A percentile compares a stretch with the other conserved stretches of the same genome.
These are phyloP conservation scores for Xylaria acuta DNA, from an alignment of 495 filamentous ascomycete genomes.

Conservation along the genomic window DNA sequence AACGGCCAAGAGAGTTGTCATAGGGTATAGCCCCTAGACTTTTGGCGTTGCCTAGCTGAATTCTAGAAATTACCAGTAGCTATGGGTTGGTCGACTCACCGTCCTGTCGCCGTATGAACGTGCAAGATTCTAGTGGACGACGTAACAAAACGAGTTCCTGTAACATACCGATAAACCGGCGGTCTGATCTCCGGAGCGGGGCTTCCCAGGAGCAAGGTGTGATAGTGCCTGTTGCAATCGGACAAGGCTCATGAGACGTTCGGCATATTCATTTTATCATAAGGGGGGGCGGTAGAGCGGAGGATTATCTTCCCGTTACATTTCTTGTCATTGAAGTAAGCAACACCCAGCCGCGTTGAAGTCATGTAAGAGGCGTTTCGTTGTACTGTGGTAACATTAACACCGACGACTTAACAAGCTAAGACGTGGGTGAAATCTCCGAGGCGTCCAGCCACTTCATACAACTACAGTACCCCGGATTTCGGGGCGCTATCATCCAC, in stretches of 20 bases:
- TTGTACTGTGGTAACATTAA: background rate
- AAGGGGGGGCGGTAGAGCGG: background rate
- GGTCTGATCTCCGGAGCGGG: slow-evolving; percentile 7
- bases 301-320: background rate
- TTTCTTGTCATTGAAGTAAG: background rate
- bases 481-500: slow-evolving; percentile 1
- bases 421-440: slow-evolving; percentile 7
- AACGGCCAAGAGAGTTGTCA: background rate
- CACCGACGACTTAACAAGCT: background rate
- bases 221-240: slow-evolving; percentile 7
- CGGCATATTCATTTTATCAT: background rate
- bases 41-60: background rate
- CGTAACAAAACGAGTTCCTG: background rate
- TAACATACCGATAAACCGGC: background rate
- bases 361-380: background rate
- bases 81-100: slow-evolving; percentile 8
- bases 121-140: background rate
- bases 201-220: background rate
- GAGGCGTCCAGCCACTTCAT: background rate
- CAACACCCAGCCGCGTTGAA: background rate
- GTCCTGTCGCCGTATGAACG: too few relatives aligned
- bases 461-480: slow-evolving; percentile 16
- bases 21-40: background rate
- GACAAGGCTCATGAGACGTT: slow-evolving; percentile 5
- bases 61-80: too few relatives aligned